These are phyloP conservation scores for Beta macrorhiza DNA, from an alignment of 179 eudicot genomes.

Conservation along the genomic window DNA sequence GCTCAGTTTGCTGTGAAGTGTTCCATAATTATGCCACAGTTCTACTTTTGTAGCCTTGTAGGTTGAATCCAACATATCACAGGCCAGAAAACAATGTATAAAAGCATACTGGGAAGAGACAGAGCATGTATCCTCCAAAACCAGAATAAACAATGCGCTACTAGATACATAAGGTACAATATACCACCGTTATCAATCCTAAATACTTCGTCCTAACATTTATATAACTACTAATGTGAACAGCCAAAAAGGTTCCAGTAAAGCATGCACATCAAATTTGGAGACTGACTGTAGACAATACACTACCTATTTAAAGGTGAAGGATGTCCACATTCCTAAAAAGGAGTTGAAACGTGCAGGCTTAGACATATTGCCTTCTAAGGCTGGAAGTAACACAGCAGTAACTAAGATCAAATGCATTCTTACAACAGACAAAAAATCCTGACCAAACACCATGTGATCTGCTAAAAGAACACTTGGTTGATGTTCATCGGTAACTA, in stretches of 20 bases:
- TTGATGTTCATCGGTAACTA: not conserved
- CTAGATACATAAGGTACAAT: not conserved
- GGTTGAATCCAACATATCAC: not conserved
- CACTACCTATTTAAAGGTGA: conserved; percentile 1
- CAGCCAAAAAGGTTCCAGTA: conserved; percentile 2
- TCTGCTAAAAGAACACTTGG: not conserved
- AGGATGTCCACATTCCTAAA: not conserved
- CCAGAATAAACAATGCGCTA: not conserved
- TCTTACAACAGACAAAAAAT: not conserved
- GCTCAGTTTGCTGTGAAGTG: not conserved
- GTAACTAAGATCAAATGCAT: not conserved
- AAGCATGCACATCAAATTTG: not conserved
- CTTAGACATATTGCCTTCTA: not conserved
- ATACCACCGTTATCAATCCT: not conserved
- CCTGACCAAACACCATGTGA: not conserved
- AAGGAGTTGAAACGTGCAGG: not conserved
- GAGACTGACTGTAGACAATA: not conserved
- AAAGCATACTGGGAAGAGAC: not conserved
- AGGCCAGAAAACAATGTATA: not conserved
- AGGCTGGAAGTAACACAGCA: not conserved
- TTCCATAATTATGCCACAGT: not conserved
- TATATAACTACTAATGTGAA: not conserved
- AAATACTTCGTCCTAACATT: not conserved
- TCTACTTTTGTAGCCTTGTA: not conserved
- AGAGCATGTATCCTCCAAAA: not conserved